Evolutionary conservation across 1,284 basidiomycete species (phyloP).

Genomic region (Cystobasidium slooffiae): DNA sequence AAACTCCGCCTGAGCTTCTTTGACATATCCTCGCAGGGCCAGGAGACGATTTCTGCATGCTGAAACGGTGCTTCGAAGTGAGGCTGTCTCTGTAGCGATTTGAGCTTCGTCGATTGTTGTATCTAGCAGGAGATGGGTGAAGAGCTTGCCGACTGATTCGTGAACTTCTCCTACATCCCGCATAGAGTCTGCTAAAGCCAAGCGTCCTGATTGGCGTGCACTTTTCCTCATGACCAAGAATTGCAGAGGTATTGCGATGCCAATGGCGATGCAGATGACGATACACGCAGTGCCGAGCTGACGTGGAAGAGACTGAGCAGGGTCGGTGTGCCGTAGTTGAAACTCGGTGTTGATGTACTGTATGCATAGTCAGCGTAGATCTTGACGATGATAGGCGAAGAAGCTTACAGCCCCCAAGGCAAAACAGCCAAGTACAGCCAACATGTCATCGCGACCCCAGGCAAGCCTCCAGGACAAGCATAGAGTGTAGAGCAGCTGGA

Average conservation of each 20-base stretch:
- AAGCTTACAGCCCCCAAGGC: constrained; percentile 24
- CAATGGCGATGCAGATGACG: constrained; percentile 28
- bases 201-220: constrained; percentile 5
- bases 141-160: constrained; percentile 15
- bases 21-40: constrained; percentile 3
- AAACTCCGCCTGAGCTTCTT: constrained; percentile 17
- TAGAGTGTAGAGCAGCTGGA: constrained; percentile 20
- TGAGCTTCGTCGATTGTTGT: background rate
- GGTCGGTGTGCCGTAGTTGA: constrained; percentile 22
- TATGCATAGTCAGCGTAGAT: background rate
- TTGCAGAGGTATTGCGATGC: constrained; percentile 27
- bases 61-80: background rate
- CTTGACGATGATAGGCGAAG: background rate
- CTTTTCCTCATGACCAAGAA: constrained; percentile 23
- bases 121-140: constrained; percentile 27
- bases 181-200: constrained; percentile 27
- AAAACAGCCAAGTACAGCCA: constrained; percentile 33
- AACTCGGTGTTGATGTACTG: constrained; percentile 38
- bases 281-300: constrained; percentile 16
- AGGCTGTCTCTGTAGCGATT: background rate
- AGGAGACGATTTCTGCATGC: background rate
- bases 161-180: constrained; percentile 28
- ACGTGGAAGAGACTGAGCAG: constrained; percentile 10
- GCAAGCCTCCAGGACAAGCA: constrained; percentile 19
- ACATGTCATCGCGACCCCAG: constrained; percentile 34